A percentile compares a stretch with the other conserved stretches of the same genome.
Conservation (phyloP, 148 eudicot genomes). For the Tetragonia tetragonoides region DNA sequence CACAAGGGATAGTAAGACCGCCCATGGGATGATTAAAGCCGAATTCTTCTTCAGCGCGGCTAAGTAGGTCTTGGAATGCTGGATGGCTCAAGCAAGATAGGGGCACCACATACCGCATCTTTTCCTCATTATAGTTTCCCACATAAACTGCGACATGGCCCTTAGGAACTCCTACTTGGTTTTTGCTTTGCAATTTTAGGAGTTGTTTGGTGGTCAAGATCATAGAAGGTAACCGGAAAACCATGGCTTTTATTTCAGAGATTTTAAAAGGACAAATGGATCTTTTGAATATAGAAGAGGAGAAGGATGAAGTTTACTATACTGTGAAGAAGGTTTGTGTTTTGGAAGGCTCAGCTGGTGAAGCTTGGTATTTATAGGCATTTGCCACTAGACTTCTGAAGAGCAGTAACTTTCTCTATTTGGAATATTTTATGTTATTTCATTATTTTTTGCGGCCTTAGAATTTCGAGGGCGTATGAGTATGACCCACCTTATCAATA, state of each 20-base stretch:
- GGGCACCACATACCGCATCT: conserved; percentile 46
- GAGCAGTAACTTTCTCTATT: too few species aligned
- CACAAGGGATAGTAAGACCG: conserved; percentile 57
- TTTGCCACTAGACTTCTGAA: too few species aligned
- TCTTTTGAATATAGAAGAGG: too few species aligned
- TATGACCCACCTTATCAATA: too few species aligned
- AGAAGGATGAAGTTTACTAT: too few species aligned
- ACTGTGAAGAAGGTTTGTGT: too few species aligned
- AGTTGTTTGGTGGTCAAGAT: conserved; percentile 33
- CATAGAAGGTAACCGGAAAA: conserved; percentile 36
- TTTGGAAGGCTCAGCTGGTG: too few species aligned
- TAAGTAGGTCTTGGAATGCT: conserved; percentile 44
- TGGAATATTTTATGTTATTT: too few species aligned
- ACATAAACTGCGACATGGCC: conserved; percentile 62
- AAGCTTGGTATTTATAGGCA: too few species aligned
- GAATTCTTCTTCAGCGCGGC: conserved; percentile 53
- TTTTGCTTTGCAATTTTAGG: conserved; percentile 31
- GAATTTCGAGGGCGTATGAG: too few species aligned
- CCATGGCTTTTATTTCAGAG: conserved; percentile 26
- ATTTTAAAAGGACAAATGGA: too few species aligned
- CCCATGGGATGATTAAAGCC: conserved; percentile 68
- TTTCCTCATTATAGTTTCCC: conserved; percentile 30
- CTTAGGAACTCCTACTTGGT: conserved; percentile 44
- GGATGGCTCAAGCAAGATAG: conserved; percentile 52
- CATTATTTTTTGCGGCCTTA: too few species aligned